Evolutionary conservation across 2,329 filamentous ascomycete species (phyloP), one percentile per base, ranked within the genome.

Genomic region (Oidium heveae): DNA sequence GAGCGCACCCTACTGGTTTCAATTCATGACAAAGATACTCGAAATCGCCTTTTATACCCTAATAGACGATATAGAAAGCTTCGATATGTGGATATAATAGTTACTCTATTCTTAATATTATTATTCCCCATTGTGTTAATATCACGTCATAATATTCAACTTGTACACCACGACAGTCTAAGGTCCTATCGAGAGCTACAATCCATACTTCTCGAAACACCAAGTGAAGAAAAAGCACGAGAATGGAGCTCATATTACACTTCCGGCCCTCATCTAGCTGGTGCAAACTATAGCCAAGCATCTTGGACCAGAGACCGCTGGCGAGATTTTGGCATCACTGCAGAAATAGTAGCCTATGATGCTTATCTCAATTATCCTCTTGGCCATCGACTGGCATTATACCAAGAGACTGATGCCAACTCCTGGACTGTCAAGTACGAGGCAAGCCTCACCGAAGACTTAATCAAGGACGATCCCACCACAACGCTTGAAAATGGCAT

Each of bases 201-300:
- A 57, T 61, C 67, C 6, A 74, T 82, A 33, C 64, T 82, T 39
- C 68, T 80, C 46, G 70, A 75, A 32, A 80, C 76, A 0, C 79
- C 79, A 5, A 73, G 71, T 55, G 69, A 72, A 33, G 68, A 74
- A 50, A 73, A 72, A 58, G 75, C 75, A 9, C 72, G 75, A 58
- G 77, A 86, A 67, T 88, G 83, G 83, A 85, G 79, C 66, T 71
- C 71, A 58, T 89, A 88, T 65, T 89, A 89, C 62, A 84, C 84
- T 0, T 70, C 80, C 0, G 85, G 85, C 0, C 74, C 81, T 18
- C 85, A 89, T 67, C 68, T 89, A 52, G 83, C 82, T 0, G 84
- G 85, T 20, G 79, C 82, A 68, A 91, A 89, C 64, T 72, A 80
- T 57, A 86, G 80, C 52, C 82, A 86, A 68, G 74, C 72, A 20